Evolutionary conservation across 805 yeast species (phyloP).

Genomic region (Lipomyces oligophaga): DNA sequence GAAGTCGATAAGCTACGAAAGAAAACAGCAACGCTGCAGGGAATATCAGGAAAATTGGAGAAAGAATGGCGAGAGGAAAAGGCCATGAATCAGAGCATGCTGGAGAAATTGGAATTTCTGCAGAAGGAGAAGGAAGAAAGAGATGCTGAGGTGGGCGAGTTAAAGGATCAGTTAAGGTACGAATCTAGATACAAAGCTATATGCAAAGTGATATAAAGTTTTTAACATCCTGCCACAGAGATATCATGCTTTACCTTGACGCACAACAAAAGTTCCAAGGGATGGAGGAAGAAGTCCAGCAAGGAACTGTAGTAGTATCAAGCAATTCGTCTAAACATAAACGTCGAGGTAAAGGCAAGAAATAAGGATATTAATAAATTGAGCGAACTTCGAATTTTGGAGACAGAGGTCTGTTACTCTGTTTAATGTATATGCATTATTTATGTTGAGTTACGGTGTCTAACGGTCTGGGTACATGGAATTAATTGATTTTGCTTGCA

Average conservation of each 20-base stretch:
- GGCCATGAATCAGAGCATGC: conserved; percentile 43
- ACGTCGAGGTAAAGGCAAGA: conserved; percentile 10
- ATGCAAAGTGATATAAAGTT: neutral
- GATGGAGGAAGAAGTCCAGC: conserved; percentile 66
- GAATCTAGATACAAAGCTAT: neutral
- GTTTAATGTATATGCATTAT: too few relatives aligned
- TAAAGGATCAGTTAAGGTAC: conserved; percentile 35
- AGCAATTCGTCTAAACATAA: conserved; percentile 3
- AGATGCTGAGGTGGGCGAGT: conserved; percentile 33
- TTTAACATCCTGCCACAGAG: conserved; percentile 47
- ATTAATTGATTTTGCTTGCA: too few relatives aligned
- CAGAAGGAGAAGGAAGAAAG: conserved; percentile 32
- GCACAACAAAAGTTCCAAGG: conserved; percentile 67
- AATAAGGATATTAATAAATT: neutral
- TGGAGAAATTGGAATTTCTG: conserved; percentile 42
- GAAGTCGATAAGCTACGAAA: conserved; percentile 18
- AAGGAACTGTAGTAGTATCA: conserved; percentile 58
- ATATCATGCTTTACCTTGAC: conserved; percentile 76
- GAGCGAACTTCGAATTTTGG: neutral
- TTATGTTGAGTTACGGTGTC: too few relatives aligned
- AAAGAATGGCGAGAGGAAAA: conserved; percentile 48
- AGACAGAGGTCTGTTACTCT: neutral
- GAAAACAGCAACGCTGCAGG: conserved; percentile 28
- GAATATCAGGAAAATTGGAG: conserved; percentile 34
- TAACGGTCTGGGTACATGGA: too few relatives aligned